Conservation (phyloP, 1,139 yeast genomes). For the Candida sp. region DNA sequence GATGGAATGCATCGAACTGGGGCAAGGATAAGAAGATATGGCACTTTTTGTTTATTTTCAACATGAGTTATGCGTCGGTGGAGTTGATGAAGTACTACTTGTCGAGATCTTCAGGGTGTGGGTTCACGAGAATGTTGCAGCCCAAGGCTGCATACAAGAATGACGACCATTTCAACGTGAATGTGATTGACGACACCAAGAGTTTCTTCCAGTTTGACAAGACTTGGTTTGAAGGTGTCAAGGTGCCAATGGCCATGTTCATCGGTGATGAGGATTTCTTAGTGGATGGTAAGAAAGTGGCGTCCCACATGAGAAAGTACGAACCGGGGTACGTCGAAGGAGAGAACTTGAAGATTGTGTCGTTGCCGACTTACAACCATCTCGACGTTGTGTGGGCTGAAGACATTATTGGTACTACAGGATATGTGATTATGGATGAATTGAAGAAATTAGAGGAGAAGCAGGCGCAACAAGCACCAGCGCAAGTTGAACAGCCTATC, state of each 20-base stretch:
- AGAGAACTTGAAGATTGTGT: constrained; percentile 36
- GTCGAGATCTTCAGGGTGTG: constrained; percentile 47
- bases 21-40: constrained; percentile 57
- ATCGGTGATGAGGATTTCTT: constrained; percentile 67
- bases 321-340: constrained; percentile 51
- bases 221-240: constrained; percentile 59
- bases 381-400: constrained; percentile 63
- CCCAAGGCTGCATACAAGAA: constrained; percentile 34
- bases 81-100: constrained; percentile 93
- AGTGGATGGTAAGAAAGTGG: constrained; percentile 66
- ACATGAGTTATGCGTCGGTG: constrained; percentile 82
- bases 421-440: constrained; percentile 20
- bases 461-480: background rate
- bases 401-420: constrained; percentile 42
- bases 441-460: constrained; percentile 6
- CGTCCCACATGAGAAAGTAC: constrained; percentile 51
- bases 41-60: constrained; percentile 77
- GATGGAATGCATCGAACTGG: constrained; percentile 88
- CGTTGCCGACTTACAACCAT: constrained; percentile 54
- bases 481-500: background rate
- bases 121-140: constrained; percentile 44
- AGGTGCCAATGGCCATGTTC: constrained; percentile 61
- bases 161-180: constrained; percentile 26
- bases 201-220: constrained; percentile 55
- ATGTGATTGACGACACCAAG: constrained; percentile 36